Percentiles rank a stretch among this genome's conserved stretches.
Evolutionary conservation across 345 rosid species (phyloP).

Genomic region (Alliaria petiolata): DNA sequence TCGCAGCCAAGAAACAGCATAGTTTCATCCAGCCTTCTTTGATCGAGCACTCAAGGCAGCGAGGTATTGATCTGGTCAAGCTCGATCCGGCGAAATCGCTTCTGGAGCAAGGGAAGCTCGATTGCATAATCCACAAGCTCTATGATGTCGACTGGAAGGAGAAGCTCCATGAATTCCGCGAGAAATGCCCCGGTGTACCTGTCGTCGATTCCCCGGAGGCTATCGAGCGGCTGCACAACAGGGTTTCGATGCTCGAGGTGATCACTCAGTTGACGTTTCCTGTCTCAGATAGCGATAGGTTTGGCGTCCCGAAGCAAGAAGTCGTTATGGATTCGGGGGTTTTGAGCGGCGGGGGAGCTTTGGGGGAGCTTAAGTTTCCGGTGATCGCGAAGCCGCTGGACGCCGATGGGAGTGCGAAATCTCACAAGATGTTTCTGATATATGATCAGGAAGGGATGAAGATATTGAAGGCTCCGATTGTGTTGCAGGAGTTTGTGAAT

Average conservation of each 20-base stretch:
- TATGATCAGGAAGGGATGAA: constrained; percentile 50
- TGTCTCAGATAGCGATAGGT: constrained; percentile 4
- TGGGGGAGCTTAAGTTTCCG: constrained; percentile 45
- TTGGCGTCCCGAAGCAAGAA: constrained; percentile 43
- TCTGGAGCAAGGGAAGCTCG: constrained; percentile 52
- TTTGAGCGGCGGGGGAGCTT: constrained; percentile 20
- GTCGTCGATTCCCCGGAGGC: constrained; percentile 45
- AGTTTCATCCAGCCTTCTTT: constrained; percentile 51
- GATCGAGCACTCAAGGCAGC: constrained; percentile 35
- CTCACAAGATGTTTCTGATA: constrained; percentile 49
- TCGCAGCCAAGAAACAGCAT: constrained; percentile 45
- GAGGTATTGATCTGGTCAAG: constrained; percentile 39
- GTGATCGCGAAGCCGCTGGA: constrained; percentile 49
- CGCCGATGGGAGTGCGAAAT: constrained; percentile 49
- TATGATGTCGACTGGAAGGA: constrained; percentile 47
- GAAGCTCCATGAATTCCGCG: constrained; percentile 36
- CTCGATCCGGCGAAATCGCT: constrained; percentile 43
- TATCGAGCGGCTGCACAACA: constrained; percentile 41
- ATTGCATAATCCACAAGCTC: constrained; percentile 60
- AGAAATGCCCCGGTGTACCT: constrained; percentile 40
- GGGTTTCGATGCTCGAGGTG: constrained; percentile 59
- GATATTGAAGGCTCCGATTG: constrained; percentile 38
- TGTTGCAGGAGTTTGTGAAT: constrained; percentile 67
- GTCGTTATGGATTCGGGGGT: constrained; percentile 35
- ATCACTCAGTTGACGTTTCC: constrained; percentile 34